phyloP scores from a whole-genome alignment of 257 asterid genomes.

The Petunia secreta region DNA sequence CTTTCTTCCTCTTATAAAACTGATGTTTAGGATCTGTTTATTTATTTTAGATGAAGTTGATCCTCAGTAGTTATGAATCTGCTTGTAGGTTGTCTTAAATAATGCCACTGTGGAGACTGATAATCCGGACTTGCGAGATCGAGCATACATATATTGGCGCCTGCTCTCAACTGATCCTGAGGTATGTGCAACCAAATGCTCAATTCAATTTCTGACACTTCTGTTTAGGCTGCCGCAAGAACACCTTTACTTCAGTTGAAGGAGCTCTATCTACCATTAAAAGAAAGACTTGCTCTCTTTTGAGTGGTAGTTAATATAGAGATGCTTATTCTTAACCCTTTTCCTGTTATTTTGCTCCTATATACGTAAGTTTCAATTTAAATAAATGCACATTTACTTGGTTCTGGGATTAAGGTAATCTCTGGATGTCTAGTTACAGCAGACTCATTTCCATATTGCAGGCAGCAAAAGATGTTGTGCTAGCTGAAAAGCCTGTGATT shows the following conservation, averaged over 20 bases:
- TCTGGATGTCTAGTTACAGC: conserved; percentile 20
- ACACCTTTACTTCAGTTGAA: neutral
- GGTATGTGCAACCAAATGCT: conserved; percentile 51
- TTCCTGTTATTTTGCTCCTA: neutral
- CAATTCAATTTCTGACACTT: conserved; percentile 22
- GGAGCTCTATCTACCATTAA: conserved; percentile 1
- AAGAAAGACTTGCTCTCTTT: conserved; percentile 2
- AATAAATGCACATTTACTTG: neutral
- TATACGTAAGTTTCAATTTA: neutral
- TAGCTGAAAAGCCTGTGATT: conserved; percentile 98
- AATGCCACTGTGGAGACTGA: conserved; percentile 99
- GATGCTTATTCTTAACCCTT: neutral
- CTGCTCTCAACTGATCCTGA: conserved; percentile 99
- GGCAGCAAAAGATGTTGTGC: conserved; percentile 99
- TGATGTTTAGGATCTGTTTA: neutral
- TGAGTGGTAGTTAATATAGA: neutral
- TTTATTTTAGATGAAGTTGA: neutral
- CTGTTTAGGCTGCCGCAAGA: neutral
- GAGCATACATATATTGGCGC: conserved; percentile 99
- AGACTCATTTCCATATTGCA: conserved; percentile 41
- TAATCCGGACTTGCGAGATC: conserved; percentile 98
- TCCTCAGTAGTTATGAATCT: conserved; percentile 16
- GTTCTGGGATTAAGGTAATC: neutral
- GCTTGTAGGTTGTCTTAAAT: conserved; percentile 83
- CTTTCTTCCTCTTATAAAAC: neutral